Conservation (phyloP, 2,329 filamentous ascomycete species). For the Cadophora luteo-olivacea region DNA sequence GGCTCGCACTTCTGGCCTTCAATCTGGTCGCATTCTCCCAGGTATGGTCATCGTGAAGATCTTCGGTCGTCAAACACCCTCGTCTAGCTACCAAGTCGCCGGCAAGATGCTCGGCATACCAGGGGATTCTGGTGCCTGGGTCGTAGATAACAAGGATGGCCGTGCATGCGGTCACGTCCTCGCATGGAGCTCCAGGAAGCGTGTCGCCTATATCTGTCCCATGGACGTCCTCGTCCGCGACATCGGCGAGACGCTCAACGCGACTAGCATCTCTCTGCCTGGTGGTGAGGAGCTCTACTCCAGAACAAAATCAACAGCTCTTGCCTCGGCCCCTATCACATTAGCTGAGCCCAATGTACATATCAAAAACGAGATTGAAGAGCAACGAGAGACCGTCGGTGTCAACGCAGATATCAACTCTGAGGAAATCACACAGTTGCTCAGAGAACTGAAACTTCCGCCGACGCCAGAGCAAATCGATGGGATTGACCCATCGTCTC, state of each 20-base stretch:
- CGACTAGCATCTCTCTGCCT: constrained; percentile 73
- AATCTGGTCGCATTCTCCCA: constrained; percentile 77
- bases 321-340: background rate
- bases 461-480: constrained; percentile 35
- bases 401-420: constrained; percentile 21
- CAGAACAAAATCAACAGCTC: background rate
- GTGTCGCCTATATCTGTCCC: constrained; percentile 88
- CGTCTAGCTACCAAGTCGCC: constrained; percentile 69
- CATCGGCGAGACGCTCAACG: constrained; percentile 79
- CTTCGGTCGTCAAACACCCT: constrained; percentile 81
- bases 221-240: constrained; percentile 92
- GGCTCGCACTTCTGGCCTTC: constrained; percentile 84
- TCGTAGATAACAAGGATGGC: constrained; percentile 80
- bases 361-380: background rate
- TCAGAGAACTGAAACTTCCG: constrained; percentile 30
- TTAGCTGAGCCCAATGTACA: constrained; percentile 5
- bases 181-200: constrained; percentile 82
- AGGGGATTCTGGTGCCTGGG: constrained; percentile 92
- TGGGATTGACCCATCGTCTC: constrained; percentile 15
- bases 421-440: constrained; percentile 28
- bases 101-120: constrained; percentile 67
- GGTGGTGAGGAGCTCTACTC: constrained; percentile 53
- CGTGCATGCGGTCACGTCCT: constrained; percentile 88
- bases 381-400: background rate
- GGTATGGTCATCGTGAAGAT: constrained; percentile 87